Evolutionary conservation across 495 filamentous ascomycete species (phyloP).

Genomic region (Neurospora intermedia): DNA sequence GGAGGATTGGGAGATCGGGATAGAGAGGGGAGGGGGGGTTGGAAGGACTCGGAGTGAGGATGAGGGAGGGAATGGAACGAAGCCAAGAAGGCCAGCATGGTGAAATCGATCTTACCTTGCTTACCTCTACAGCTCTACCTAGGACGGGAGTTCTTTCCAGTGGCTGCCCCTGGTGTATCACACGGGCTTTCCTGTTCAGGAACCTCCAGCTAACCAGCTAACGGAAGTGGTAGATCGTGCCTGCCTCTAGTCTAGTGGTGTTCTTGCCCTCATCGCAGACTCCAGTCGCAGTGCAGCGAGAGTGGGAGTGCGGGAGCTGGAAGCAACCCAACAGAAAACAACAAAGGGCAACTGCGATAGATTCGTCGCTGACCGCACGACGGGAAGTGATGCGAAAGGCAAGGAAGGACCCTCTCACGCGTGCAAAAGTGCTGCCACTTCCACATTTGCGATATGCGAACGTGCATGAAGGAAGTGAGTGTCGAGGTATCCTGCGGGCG

Average conservation of each 20-base stretch:
- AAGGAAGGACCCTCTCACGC: neutral
- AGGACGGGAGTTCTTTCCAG: constrained; percentile 1
- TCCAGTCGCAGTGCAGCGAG: neutral
- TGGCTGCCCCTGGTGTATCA: neutral
- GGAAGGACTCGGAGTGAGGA: neutral
- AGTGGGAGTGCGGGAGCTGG: neutral
- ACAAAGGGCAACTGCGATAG: neutral
- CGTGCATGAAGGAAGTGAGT: neutral
- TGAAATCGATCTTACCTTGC: neutral
- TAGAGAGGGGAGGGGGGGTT: neutral
- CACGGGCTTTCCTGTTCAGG: neutral
- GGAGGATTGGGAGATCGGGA: neutral
- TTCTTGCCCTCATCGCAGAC: neutral
- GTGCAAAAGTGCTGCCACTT: neutral
- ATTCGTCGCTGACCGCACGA: neutral
- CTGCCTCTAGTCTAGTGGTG: neutral
- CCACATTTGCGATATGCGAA: neutral
- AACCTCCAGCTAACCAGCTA: neutral
- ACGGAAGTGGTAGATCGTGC: neutral
- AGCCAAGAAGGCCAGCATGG: neutral
- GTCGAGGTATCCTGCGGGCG: neutral
- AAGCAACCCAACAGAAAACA: neutral
- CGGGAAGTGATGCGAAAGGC: neutral
- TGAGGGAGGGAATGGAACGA: neutral
- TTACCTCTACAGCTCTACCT: neutral